Conservation (phyloP, 139 green algal genomes). For the Raphidocelis subcapitata region DNA sequence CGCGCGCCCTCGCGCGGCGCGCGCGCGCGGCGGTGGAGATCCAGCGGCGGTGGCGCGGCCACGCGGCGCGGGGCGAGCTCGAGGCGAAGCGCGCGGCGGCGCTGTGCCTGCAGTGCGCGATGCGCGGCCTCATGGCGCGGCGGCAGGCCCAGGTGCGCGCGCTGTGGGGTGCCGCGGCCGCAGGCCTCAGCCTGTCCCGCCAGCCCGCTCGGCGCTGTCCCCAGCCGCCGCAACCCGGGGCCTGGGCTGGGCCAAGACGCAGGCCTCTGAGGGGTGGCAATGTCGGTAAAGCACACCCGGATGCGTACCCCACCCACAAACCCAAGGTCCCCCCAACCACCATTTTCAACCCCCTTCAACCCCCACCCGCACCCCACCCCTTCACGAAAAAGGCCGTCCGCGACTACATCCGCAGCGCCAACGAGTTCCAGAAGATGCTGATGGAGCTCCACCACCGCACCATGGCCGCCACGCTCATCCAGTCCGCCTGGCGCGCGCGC, state of each 20-base stretch:
- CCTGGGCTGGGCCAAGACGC: too few species aligned
- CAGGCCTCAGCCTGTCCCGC: too few species aligned
- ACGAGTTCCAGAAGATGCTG: slow-evolving; percentile 27
- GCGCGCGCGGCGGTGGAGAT: slow-evolving; percentile 25
- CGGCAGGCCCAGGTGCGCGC: slow-evolving; percentile 24
- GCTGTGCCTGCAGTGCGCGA: slow-evolving; percentile 34
- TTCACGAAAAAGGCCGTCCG: neutral
- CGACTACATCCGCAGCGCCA: slow-evolving; percentile 13
- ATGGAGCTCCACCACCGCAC: slow-evolving; percentile 30
- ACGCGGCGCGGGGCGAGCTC: neutral
- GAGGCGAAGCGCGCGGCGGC: slow-evolving; percentile 15
- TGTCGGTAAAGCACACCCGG: too few species aligned
- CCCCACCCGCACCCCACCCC: neutral
- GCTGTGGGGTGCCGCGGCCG: too few species aligned
- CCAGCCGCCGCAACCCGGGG: too few species aligned
- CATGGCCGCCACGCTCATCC: slow-evolving; percentile 41
- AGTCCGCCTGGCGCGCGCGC: slow-evolving; percentile 42
- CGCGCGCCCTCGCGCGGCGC: neutral
- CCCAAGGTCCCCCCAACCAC: too few species aligned
- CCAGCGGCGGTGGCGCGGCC: slow-evolving; percentile 32
- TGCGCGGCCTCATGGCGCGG: slow-evolving; percentile 18
- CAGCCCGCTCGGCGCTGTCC: too few species aligned
- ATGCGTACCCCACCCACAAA: too few species aligned
- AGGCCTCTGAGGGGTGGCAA: too few species aligned
- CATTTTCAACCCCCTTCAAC: too few species aligned